Base-by-base conservation (phyloP, 148 eudicot genomes). In the Chenopodium formosanum region DNA sequence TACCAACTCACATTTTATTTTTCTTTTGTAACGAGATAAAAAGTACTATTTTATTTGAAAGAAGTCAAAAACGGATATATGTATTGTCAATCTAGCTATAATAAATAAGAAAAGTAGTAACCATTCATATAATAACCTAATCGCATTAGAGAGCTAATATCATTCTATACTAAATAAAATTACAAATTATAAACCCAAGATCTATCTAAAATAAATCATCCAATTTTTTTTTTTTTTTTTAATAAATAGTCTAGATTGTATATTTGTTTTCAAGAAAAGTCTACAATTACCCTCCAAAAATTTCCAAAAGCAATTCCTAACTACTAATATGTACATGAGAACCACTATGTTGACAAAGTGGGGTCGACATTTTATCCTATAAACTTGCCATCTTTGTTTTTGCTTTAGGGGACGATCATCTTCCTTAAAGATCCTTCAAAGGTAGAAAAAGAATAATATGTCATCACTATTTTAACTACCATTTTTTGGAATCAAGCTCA, bases 321-420 rank as follows among this genome's bases (percentile, higher is more conserved):
- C 63, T 23, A 74, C 63, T 4, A 56, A 56, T 14, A 56, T 11
- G 53, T 73, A 74, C 77, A 52, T 74, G 63, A 63, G 63, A 74
- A 17, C 63, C 77, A 80, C 82, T 27, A 67, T 29, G 9, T 40
- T 56, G 44, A n/a, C 11, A 67, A 81, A 32, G 81, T 69, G 52
- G 71, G 83, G 86, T n/a, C 82, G 23, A 23, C 29, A 75, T 46
- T 60, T 65, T 48, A 65, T 67, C 50, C 34, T 12, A 62, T 52
- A 29, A 40, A 71, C 62, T 70, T 64, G 64, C 44, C 70, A 79
- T 46, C 20, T 58, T 19, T 62, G 64, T 17, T 68, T 44, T 79
- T 62, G 65, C 78, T 80, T 84, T 76, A 13, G n/a, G 73, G 77
- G 63, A 79, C 80, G 65, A 80, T 84, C 73, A 84, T 79, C 71